Evolutionary conservation across 2,329 filamentous ascomycete species (phyloP).

Genomic region (Fusarium sp.): DNA sequence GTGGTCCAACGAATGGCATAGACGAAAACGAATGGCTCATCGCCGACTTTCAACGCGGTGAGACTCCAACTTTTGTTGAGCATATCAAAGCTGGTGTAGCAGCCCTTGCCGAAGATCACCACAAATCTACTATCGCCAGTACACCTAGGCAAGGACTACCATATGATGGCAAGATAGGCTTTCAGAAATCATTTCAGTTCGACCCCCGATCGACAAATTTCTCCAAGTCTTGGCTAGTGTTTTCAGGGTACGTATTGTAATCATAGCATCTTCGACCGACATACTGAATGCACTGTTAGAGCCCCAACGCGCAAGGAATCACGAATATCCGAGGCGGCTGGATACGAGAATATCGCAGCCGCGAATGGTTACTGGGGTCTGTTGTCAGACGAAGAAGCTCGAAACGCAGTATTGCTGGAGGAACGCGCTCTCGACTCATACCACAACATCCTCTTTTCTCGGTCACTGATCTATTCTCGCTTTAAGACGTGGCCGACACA

Average conservation of each 20-base stretch:
- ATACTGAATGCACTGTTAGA: conserved; percentile 52
- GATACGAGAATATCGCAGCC: conserved; percentile 68
- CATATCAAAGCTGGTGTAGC: conserved; percentile 77
- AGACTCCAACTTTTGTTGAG: conserved; percentile 82
- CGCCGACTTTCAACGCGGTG: conserved; percentile 80
- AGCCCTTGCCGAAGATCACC: conserved; percentile 59
- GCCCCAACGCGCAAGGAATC: conserved; percentile 72
- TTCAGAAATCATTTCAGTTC: not conserved
- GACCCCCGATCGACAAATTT: not conserved
- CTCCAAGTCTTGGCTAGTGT: conserved; percentile 61
- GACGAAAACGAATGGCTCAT: conserved; percentile 77
- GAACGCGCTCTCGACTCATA: conserved; percentile 84
- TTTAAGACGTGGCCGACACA: conserved; percentile 64
- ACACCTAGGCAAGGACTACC: not conserved
- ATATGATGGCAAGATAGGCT: not conserved
- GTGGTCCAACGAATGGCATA: conserved; percentile 64
- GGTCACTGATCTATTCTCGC: conserved; percentile 62
- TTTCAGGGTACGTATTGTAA: conserved; percentile 72
- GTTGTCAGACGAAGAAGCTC: conserved; percentile 39
- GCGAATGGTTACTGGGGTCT: conserved; percentile 62
- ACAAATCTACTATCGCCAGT: conserved; percentile 53
- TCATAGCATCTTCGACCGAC: rapidly evolving
- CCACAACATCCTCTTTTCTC: conserved; percentile 83
- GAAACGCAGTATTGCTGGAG: conserved; percentile 66
- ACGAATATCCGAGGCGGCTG: conserved; percentile 69